Conservation (phyloP, 495 filamentous ascomycete genomes). For the Parmelia sp. region DNA sequence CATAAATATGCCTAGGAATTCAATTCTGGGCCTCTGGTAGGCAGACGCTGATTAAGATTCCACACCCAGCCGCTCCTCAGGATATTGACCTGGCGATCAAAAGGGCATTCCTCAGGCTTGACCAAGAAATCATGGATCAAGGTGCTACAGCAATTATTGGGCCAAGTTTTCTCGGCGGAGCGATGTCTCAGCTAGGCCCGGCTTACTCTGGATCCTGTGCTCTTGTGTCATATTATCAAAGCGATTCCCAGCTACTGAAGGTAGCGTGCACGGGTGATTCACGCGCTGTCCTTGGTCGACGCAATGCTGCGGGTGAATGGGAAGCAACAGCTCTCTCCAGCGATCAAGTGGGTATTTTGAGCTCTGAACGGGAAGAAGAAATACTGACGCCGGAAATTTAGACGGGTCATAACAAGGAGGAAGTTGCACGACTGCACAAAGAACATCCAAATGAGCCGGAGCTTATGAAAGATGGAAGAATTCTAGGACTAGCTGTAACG, state of each 20-base stretch:
- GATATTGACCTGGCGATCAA: slow-evolving; percentile 39
- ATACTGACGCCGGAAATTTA: slow-evolving; percentile 42
- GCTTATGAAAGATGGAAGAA: slow-evolving; percentile 47
- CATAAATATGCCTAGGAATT: background rate
- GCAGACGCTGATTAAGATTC: background rate
- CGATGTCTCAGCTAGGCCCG: slow-evolving; percentile 36
- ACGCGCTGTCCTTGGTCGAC: slow-evolving; percentile 53
- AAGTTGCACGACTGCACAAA: slow-evolving; percentile 41
- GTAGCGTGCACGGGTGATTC: slow-evolving; percentile 57
- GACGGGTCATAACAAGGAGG: slow-evolving; percentile 48
- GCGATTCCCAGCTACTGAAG: slow-evolving; percentile 40
- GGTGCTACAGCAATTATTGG: slow-evolving; percentile 31
- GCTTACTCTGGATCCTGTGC: slow-evolving; percentile 55
- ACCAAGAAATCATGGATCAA: slow-evolving; percentile 43
- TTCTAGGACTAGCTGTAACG: slow-evolving; percentile 51
- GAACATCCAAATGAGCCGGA: slow-evolving; percentile 56
- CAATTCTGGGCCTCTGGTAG: background rate
- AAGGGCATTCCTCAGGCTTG: slow-evolving; percentile 44
- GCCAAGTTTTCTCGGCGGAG: slow-evolving; percentile 28
- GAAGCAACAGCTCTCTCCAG: slow-evolving; percentile 43
- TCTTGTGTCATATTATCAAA: slow-evolving; percentile 50
- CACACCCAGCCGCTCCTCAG: slow-evolving; percentile 21
- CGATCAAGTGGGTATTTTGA: background rate
- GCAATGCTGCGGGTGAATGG: slow-evolving; percentile 42
- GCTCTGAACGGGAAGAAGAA: background rate